Base-by-base conservation (phyloP, 23 red algal genomes). In the Agarophyton chilense region DNA sequence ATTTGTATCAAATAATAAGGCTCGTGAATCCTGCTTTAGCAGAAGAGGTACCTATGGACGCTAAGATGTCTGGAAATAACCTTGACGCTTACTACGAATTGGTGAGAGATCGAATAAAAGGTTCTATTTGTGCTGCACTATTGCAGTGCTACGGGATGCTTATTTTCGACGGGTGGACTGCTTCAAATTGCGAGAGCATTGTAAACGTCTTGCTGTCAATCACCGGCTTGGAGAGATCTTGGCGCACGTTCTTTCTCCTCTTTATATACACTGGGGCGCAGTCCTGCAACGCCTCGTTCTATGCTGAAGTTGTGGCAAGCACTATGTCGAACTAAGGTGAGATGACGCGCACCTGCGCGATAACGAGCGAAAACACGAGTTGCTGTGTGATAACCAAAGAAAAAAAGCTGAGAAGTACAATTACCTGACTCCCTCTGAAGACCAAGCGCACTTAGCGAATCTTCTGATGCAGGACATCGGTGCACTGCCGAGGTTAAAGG, bases 381-480 rank as follows among this genome's bases (percentile, higher is more conserved):
- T 18, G 17, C 14, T 72, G 34, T 45, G 66, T 43, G 18, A 45
- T 22, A 22, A 35, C 66, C 1, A 44, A 72, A 21, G 2, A 45
- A 42, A 72, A 21, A 8, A 12, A 43, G 4, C 10, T 45, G 21
- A 32, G 19, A 17, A 21, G 14, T 44, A 19, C 66, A 19, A 11
- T 43, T n/a, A 45, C 16, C 2, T 72, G 10, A 28, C 10, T 25
- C 2, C 17, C 2, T 41, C 10, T 62, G 28, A 83, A 21, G 54
- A 83, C 58, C 79, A 83, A 39, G 47, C 54, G 33, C 58, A 83
- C n/a, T 0, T 83, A 5, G 62, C 17, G 2, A 67, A 67, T 18
- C 36, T 67, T 12, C 29, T 67, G 12, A 34, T 4, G 62, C 28
- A 38, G 18, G 62, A 67, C 29, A 67, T 67, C 35, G 62, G 62